Base-by-base conservation (phyloP, 768 basidiomycete genomes). In the Boletus vermiculosoides region DNA sequence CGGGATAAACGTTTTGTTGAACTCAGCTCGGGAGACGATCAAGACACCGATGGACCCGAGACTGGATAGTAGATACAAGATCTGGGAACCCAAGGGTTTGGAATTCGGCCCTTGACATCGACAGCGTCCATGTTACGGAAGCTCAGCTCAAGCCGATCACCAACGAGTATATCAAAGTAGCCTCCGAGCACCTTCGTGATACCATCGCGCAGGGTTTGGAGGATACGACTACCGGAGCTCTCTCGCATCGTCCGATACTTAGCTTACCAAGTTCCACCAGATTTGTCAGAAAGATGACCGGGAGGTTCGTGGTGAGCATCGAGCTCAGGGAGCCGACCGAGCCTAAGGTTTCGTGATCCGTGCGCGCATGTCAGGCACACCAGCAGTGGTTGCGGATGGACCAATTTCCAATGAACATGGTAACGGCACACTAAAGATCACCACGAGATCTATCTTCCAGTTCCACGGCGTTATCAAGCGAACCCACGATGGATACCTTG, bases 261-360 rank as follows among this genome's bases (percentile, higher is more conserved):
- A 98, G 73, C 79, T 99, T 53, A 98, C 95, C 64, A 99, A 98
- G 80, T 98, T 98, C 85, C 92, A 94, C 66, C 94, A 93, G 16
- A 94, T 93, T 64, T 94, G 93, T 73, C 91, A 94, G 73, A 92
- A 97, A 74, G 96, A 98, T 70, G 97, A 99, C 71, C 88, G 97
- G 46, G 97, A 99, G 73, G 96, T 98, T 67, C 90, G 96, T 41
- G 96, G 98, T 60, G 95, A 98, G 73, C 87, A 96, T 57, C 84
- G 92, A 70, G 86, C 83, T 22, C 89, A 93, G 69, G 96, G 94
- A 45, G 85, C 90, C 22, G 97, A 99, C 73, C 93, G 93, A 33
- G 96, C 97, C 1, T 99, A 88, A 75, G 83, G 87, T 67, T 99
- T 98, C 80, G 98, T 98, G 97, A 98, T 98, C 65, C 92, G 97